phyloP scores from a whole-genome alignment of 768 basidiomycete species.

The Lactifluus hygrophoroides region DNA sequence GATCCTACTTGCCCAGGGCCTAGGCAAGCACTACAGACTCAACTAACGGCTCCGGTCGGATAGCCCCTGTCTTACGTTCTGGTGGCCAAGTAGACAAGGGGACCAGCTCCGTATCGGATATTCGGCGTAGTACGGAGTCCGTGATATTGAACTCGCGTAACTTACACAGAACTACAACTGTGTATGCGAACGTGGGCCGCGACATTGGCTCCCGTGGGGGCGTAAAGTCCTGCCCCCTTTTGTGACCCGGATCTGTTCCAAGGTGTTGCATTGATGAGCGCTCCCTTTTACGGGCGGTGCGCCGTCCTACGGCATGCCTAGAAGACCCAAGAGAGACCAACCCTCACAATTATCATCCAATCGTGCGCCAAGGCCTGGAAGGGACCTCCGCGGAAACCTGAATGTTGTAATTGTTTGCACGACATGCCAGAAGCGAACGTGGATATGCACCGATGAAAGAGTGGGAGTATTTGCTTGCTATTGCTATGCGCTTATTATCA shows the following conservation, averaged over 20 bases:
- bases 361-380: constrained; percentile 27
- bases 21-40: constrained; percentile 57
- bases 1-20: constrained; percentile 49
- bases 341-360: constrained; percentile 9
- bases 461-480: constrained; percentile 36
- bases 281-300: constrained; percentile 46
- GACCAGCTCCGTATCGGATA: constrained; percentile 42
- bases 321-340: not conserved
- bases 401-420: constrained; percentile 46
- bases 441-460: constrained; percentile 31
- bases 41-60: constrained; percentile 47
- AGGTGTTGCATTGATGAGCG: constrained; percentile 51
- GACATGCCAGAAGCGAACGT: constrained; percentile 37
- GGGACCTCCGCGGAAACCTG: constrained; percentile 49
- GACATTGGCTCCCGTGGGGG: constrained; percentile 56
- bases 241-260: constrained; percentile 49
- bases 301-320: constrained; percentile 25
- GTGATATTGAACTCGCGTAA: constrained; percentile 42
- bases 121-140: constrained; percentile 44
- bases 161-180: constrained; percentile 42
- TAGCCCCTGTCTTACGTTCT: constrained; percentile 20
- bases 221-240: constrained; percentile 45
- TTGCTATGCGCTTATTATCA: constrained; percentile 51
- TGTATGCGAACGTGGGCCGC: constrained; percentile 48
- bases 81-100: constrained; percentile 12